phyloP scores from a whole-genome alignment of 2,329 filamentous ascomycete genomes.

The Furcasterigmium sp. region DNA sequence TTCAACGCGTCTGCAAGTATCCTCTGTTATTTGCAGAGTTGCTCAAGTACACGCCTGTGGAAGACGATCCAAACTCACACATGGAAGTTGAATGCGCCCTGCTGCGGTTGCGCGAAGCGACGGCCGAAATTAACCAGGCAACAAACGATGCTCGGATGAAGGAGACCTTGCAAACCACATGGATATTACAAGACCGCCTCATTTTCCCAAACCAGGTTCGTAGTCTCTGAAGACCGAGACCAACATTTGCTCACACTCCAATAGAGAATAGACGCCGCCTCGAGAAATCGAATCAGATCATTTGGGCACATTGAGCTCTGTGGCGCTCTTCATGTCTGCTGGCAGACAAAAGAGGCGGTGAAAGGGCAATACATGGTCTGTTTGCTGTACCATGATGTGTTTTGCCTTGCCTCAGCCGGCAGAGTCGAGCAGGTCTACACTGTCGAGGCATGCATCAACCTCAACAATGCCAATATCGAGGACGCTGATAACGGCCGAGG shows the following conservation, averaged over 20 bases:
- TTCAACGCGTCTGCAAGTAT: conserved; percentile 89
- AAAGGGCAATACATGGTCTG: conserved; percentile 80
- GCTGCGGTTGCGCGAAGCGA: conserved; percentile 66
- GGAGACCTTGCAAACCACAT: conserved; percentile 71
- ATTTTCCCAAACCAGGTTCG: conserved; percentile 67
- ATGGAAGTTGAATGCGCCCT: conserved; percentile 72
- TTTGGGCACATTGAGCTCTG: conserved; percentile 79
- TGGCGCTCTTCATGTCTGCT: conserved; percentile 77
- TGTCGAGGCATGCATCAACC: conserved; percentile 67
- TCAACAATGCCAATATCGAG: conserved; percentile 62
- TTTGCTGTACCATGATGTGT: conserved; percentile 73
- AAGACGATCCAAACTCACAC: conserved; percentile 79
- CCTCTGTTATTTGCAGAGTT: conserved; percentile 82
- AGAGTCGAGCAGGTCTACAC: conserved; percentile 64
- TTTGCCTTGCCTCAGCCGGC: conserved; percentile 68
- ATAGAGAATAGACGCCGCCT: conserved; percentile 44
- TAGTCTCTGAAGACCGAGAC: neutral
- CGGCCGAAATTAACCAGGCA: conserved; percentile 77
- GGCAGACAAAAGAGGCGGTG: conserved; percentile 64
- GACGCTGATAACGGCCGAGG: conserved; percentile 72
- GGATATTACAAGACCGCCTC: conserved; percentile 78
- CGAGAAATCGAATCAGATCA: conserved; percentile 65
- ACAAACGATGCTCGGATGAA: conserved; percentile 70
- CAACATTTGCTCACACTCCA: neutral
- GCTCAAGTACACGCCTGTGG: conserved; percentile 74